Evolutionary conservation across 1,139 yeast species (phyloP).

Genomic region (Kluyveromyces sp.): DNA sequence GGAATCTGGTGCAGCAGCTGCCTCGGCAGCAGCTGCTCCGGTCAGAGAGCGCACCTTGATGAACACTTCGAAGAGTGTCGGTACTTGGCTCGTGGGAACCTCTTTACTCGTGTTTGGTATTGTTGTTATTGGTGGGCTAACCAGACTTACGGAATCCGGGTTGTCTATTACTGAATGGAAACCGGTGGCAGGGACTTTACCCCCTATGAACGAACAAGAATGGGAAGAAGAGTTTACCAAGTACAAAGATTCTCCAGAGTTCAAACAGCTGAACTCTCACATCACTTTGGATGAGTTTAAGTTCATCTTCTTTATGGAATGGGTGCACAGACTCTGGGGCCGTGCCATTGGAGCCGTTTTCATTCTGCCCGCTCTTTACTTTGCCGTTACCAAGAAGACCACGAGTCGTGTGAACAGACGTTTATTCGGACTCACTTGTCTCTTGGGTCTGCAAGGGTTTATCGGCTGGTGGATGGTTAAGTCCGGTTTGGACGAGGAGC

Average conservation of each 20-base stretch:
- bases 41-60: conserved; percentile 18
- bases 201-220: conserved; percentile 71
- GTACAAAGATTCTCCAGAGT: conserved; percentile 85
- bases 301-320: conserved; percentile 93
- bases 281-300: conserved; percentile 90
- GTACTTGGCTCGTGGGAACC: conserved; percentile 87
- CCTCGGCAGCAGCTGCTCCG: background rate
- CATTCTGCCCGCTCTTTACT: conserved; percentile 78
- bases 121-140: conserved; percentile 92
- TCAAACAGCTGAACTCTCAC: conserved; percentile 79
- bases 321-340: conserved; percentile 93
- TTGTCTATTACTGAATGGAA: conserved; percentile 97
- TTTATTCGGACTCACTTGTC: conserved; percentile 61
- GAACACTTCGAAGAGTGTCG: conserved; percentile 47
- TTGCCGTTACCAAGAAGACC: conserved; percentile 60
- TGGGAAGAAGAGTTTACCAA: conserved; percentile 83
- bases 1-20: background rate
- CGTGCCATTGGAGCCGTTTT: conserved; percentile 81
- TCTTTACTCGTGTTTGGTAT: conserved; percentile 90
- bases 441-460: conserved; percentile 88
- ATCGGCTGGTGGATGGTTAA: conserved; percentile 99
- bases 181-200: conserved; percentile 92
- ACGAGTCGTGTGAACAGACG: conserved; percentile 62
- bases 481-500: conserved; percentile 83
- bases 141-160: conserved; percentile 93